A percentile compares a stretch with the other conserved stretches of the same genome.
Evolutionary conservation across 371 early-diverging fungal species (phyloP).

Genomic region (Mucor mucedo): DNA sequence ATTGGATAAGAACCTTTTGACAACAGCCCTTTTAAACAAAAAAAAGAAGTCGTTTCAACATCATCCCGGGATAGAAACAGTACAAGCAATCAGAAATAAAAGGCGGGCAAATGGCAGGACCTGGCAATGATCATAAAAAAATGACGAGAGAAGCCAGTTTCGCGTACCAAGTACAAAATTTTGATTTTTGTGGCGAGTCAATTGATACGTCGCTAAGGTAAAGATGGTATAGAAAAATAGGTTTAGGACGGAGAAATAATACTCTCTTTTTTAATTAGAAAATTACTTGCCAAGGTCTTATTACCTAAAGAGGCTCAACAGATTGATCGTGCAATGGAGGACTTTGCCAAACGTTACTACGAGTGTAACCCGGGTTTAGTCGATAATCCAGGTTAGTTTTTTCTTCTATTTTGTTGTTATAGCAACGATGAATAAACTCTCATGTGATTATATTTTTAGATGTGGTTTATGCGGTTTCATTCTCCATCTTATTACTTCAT

Average conservation of each 20-base stretch:
- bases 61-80: neutral
- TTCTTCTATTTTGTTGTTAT: neutral
- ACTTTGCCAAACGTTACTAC: constrained; percentile 83
- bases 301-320: constrained; percentile 92
- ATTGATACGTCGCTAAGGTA: constrained; percentile 78
- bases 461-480: constrained; percentile 80
- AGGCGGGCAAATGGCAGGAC: constrained; percentile 20
- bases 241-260: constrained; percentile 8
- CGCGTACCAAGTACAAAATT: constrained; percentile 55
- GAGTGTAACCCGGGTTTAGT: constrained; percentile 73
- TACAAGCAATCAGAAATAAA: neutral
- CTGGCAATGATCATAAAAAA: constrained; percentile 12
- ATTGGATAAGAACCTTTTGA: neutral
- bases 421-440: neutral
- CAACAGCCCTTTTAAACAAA: neutral
- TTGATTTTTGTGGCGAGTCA: constrained; percentile 72
- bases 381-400: constrained; percentile 58
- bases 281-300: constrained; percentile 74
- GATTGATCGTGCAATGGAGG: constrained; percentile 87
- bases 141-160: constrained; percentile 23
- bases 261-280: constrained; percentile 44
- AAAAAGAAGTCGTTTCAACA: neutral
- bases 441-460: constrained; percentile 43
- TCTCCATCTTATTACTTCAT: constrained; percentile 87
- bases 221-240: neutral